phyloP scores from a whole-genome alignment of 148 eudicot genomes.

The Cornus controversa region DNA sequence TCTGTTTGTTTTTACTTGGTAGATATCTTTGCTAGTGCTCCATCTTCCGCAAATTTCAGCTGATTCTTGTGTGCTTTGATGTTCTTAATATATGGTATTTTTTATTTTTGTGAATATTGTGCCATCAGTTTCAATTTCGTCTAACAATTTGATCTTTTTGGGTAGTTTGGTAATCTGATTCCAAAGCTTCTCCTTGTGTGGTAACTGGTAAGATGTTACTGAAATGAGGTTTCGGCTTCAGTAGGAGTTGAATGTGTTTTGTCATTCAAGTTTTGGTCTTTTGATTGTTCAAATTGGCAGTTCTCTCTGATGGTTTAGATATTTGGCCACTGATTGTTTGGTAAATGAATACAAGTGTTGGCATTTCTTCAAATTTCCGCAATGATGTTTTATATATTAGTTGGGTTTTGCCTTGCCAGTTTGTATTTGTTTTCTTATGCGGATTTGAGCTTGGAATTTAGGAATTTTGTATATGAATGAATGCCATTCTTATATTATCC shows the following conservation, averaged over 20 bases:
- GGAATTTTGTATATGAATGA: not conserved
- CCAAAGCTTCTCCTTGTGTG: not conserved
- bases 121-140: constrained; percentile 3
- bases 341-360: too few species aligned
- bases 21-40: constrained; percentile 14
- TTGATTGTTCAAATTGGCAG: constrained; percentile 6
- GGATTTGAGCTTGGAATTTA: constrained; percentile 7
- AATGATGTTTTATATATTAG: constrained; percentile 1
- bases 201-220: not conserved
- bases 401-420: constrained; percentile 2
- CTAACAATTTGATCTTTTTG: constrained; percentile 1
- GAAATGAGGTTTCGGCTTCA: constrained; percentile 19
- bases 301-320: too few species aligned
- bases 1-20: constrained; percentile 10
- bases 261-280: not conserved
- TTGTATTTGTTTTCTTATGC: constrained; percentile 1
- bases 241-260: constrained; percentile 8
- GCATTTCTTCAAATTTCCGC: too few species aligned
- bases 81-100: constrained; percentile 6
- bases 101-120: constrained; percentile 8
- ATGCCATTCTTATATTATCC: not conserved
- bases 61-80: constrained; percentile 13
- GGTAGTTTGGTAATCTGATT: not conserved
- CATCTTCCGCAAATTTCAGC: constrained; percentile 14
- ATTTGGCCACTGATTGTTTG: too few species aligned